Conservation (phyloP, 2,329 filamentous ascomycete species). For the Raffaelea ambrosiae region DNA sequence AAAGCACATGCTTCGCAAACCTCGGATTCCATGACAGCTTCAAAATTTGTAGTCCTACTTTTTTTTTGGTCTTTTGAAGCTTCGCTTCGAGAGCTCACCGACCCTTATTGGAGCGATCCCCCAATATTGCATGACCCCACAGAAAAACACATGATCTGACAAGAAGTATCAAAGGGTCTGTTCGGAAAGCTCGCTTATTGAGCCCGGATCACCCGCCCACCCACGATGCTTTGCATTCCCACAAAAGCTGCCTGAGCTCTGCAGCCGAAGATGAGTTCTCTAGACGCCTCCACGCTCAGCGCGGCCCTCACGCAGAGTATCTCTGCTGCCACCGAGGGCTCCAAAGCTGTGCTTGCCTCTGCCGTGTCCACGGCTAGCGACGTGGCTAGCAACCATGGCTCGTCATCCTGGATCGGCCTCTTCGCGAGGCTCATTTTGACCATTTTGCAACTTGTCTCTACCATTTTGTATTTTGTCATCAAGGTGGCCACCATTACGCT, state of each 20-base stretch:
- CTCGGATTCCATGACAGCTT: too few relatives aligned
- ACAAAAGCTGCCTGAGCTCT: slow-evolving; percentile 9
- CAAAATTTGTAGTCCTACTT: too few relatives aligned
- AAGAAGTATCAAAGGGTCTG: neutral
- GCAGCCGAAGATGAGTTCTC: slow-evolving; percentile 11
- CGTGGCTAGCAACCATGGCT: slow-evolving; percentile 27
- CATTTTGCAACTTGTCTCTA: slow-evolving; percentile 46
- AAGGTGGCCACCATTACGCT: slow-evolving; percentile 82
- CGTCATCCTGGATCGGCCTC: slow-evolving; percentile 49
- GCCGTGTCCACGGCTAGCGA: slow-evolving; percentile 28
- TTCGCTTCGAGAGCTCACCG: too few relatives aligned
- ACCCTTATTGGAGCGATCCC: too few relatives aligned
- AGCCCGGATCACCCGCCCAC: slow-evolving; percentile 11
- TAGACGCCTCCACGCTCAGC: slow-evolving; percentile 1
- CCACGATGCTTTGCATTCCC: slow-evolving; percentile 7
- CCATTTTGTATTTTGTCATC: slow-evolving; percentile 66
- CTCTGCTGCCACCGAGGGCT: slow-evolving; percentile 7
- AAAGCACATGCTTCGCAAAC: too few relatives aligned
- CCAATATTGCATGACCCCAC: too few relatives aligned
- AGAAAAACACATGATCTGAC: too few relatives aligned
- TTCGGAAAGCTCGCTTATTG: neutral
- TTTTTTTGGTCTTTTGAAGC: too few relatives aligned
- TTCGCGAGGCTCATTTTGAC: slow-evolving; percentile 47
- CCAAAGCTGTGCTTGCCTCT: slow-evolving; percentile 24
- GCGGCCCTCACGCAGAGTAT: slow-evolving; percentile 16